Percentiles rank a stretch among this genome's conserved stretches.
Evolutionary conservation across 2,329 filamentous ascomycete genomes (phyloP).

Genomic region (Penicillium sp.): DNA sequence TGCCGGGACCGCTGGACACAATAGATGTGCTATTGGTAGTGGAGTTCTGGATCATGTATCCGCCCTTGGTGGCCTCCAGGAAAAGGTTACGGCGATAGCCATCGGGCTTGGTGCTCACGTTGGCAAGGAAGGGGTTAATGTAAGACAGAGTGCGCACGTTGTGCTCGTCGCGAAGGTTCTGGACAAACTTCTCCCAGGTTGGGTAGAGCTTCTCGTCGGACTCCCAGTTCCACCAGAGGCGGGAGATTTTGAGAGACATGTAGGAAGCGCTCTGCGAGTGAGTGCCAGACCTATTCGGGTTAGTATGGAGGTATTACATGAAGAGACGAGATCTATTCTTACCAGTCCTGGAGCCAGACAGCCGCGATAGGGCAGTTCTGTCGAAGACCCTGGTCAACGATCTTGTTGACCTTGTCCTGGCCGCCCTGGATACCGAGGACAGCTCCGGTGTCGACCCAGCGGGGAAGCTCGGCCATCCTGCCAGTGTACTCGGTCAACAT

Average conservation of each 20-base stretch:
- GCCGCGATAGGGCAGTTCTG: slow-evolving; percentile 37
- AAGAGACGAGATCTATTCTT: background rate
- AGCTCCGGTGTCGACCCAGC: slow-evolving; percentile 35
- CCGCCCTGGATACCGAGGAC: slow-evolving; percentile 45
- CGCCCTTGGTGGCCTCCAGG: slow-evolving; percentile 33
- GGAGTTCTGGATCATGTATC: slow-evolving; percentile 40
- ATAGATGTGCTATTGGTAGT: slow-evolving; percentile 38
- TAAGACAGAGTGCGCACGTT: slow-evolving; percentile 37
- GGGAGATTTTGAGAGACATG: slow-evolving; percentile 36
- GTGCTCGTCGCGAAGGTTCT: slow-evolving; percentile 35
- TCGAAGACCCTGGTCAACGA: slow-evolving; percentile 36
- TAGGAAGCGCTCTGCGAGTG: slow-evolving; percentile 39
- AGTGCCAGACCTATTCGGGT: slow-evolving; percentile 31
- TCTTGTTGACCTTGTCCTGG: slow-evolving; percentile 38
- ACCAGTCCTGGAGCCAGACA: slow-evolving; percentile 45
- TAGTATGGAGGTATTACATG: background rate
- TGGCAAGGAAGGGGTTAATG: slow-evolving; percentile 41
- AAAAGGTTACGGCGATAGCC: slow-evolving; percentile 38
- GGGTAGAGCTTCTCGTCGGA: slow-evolving; percentile 40
- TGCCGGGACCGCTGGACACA: slow-evolving; percentile 41
- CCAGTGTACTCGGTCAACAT: slow-evolving; percentile 40
- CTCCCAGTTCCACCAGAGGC: slow-evolving; percentile 48
- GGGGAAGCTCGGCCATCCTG: slow-evolving; percentile 37
- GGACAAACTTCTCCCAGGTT: slow-evolving; percentile 40
- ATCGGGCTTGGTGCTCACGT: slow-evolving; percentile 38